Evolutionary conservation across 2,329 filamentous ascomycete genomes (phyloP).

Genomic region (Trichoderma sp.): DNA sequence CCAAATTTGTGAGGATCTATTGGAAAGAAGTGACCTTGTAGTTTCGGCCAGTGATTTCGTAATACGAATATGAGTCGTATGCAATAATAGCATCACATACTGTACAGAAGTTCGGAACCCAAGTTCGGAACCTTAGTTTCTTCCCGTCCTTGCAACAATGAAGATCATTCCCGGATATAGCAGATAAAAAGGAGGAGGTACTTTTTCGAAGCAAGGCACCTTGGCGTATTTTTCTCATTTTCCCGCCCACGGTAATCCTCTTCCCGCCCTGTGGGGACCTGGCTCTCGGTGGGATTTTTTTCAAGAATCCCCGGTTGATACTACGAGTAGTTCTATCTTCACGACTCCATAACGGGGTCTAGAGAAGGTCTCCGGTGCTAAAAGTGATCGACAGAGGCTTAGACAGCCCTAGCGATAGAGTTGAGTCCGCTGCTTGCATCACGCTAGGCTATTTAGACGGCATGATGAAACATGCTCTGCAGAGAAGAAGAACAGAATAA

Average conservation of each 20-base stretch:
- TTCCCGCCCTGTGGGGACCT: neutral
- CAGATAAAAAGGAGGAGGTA: neutral
- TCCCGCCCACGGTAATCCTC: neutral
- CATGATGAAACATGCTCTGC: neutral
- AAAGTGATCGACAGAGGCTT: slow-evolving; percentile 1
- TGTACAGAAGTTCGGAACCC: neutral
- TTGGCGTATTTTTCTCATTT: neutral
- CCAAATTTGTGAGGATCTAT: neutral
- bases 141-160: neutral
- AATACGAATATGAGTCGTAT: neutral
- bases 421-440: neutral
- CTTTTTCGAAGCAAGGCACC: neutral
- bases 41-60: no score
- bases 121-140: no score
- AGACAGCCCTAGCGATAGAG: neutral
- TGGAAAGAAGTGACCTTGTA: neutral
- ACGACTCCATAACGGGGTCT: neutral
- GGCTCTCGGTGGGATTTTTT: no score
- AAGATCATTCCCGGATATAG: neutral
- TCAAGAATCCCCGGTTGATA: no score
- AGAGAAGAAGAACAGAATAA: neutral
- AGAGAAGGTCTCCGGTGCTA: neutral
- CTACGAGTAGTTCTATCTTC: no score
- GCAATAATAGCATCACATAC: neutral
- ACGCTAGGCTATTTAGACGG: neutral